Evolutionary conservation across 2,329 filamentous ascomycete species (phyloP).

Genomic region (Lecanicillium sp.): DNA sequence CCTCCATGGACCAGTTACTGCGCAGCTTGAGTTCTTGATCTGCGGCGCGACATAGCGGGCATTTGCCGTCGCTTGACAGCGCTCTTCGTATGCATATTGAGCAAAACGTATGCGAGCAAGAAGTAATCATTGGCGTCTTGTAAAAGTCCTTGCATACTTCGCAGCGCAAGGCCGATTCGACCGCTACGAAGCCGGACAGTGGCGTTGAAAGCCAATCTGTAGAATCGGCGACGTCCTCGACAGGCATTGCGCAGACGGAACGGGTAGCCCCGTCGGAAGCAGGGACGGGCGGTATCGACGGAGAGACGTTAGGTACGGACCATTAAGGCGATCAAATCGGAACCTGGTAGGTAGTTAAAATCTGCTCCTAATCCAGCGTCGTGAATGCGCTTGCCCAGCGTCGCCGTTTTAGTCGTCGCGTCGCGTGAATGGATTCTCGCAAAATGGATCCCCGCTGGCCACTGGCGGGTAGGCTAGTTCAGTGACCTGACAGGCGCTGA

Average conservation of each 20-base stretch:
- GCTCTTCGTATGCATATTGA: constrained; percentile 88
- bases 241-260: constrained; percentile 18
- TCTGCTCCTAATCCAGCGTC: too few species aligned
- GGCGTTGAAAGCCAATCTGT: constrained; percentile 76
- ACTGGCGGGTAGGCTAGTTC: neutral
- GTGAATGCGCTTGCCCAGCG: too few species aligned
- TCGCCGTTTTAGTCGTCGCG: neutral
- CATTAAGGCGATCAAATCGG: too few species aligned
- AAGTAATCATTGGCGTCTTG: constrained; percentile 87
- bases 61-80: constrained; percentile 75
- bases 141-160: constrained; percentile 99
- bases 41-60: constrained; percentile 68
- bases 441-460: neutral
- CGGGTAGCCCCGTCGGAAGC: neutral
- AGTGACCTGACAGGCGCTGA: constrained; percentile 1
- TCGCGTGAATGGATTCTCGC: constrained; percentile 2
- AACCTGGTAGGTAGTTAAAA: neutral
- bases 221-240: constrained; percentile 55
- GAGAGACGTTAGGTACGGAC: too few species aligned
- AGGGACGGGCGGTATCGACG: neutral
- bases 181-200: constrained; percentile 53
- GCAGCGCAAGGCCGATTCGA: constrained; percentile 84
- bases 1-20: constrained; percentile 77
- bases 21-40: constrained; percentile 82
- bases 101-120: constrained; percentile 93